These are phyloP conservation scores for Fusarium nodosum DNA, from an alignment of 2,329 filamentous ascomycete genomes.

Conservation along the genomic window DNA sequence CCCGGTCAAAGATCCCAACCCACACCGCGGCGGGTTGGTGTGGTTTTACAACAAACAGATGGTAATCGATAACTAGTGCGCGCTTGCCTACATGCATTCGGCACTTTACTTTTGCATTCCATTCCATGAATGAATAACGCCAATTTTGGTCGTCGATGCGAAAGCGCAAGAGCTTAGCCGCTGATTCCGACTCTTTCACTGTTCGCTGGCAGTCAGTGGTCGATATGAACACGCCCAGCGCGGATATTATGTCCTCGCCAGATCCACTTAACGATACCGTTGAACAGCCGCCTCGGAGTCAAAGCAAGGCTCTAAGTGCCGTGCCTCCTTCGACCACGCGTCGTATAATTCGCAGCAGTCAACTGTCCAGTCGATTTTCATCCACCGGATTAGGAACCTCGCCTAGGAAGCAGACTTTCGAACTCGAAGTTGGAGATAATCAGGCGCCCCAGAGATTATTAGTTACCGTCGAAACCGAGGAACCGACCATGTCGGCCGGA, in stretches of 20 bases:
- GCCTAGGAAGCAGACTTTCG: conserved; percentile 69
- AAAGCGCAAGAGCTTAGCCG: conserved; percentile 47
- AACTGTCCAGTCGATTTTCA: conserved; percentile 56
- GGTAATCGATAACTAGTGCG: conserved; percentile 12
- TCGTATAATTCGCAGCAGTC: conserved; percentile 63
- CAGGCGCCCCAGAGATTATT: conserved; percentile 65
- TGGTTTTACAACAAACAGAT: conserved; percentile 28
- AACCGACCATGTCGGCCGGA: conserved; percentile 54
- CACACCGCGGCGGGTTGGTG: conserved; percentile 34
- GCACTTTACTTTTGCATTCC: conserved; percentile 26
- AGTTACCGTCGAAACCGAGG: conserved; percentile 68
- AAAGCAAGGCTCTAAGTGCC: conserved; percentile 40
- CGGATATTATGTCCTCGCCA: conserved; percentile 64
- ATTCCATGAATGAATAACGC: conserved; percentile 44
- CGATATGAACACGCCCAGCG: conserved; percentile 55
- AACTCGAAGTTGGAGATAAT: conserved; percentile 67
- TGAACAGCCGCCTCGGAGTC: conserved; percentile 33
- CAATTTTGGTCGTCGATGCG: conserved; percentile 49
- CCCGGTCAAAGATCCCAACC: conserved; percentile 35
- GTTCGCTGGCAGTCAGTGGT: conserved; percentile 56
- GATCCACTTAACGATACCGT: conserved; percentile 63
- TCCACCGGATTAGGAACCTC: conserved; percentile 56
- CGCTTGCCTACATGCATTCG: conserved; percentile 31
- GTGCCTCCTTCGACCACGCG: conserved; percentile 56
- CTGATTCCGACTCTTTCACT: conserved; percentile 49